phyloP scores from a whole-genome alignment of 331 rosid genomes.

The Pyrus hybrid region DNA sequence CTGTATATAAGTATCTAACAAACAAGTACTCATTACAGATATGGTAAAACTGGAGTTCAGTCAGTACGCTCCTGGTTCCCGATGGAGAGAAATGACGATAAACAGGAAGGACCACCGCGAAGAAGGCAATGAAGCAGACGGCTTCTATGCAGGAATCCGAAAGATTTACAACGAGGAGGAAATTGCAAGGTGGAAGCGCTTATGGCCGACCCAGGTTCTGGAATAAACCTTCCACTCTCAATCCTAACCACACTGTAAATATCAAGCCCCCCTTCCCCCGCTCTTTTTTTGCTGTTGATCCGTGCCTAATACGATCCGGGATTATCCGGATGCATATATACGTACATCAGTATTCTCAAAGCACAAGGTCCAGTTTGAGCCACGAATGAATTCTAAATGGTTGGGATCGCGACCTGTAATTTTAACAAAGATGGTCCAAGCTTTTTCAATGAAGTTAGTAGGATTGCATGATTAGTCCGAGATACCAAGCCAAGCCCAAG shows the following conservation, averaged over 20 bases:
- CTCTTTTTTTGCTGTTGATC: not conserved
- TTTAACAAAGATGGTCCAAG: not conserved
- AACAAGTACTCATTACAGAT: slow-evolving; percentile 33
- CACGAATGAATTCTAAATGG: too few species aligned
- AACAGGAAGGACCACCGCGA: slow-evolving; percentile 55
- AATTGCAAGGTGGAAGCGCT: slow-evolving; percentile 57
- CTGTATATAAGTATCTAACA: slow-evolving; percentile 8
- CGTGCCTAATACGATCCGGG: not conserved
- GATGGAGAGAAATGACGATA: slow-evolving; percentile 66
- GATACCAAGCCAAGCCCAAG: too few species aligned
- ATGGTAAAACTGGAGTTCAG: slow-evolving; percentile 70
- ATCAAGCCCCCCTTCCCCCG: not conserved
- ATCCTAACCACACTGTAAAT: not conserved
- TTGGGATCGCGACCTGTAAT: too few species aligned
- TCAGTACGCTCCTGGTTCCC: slow-evolving; percentile 63
- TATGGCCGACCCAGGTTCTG: slow-evolving; percentile 53
- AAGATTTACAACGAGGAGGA: slow-evolving; percentile 55
- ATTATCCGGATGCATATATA: too few species aligned
- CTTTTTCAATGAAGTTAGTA: not conserved
- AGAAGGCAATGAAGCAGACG: slow-evolving; percentile 74
- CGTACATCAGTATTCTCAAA: too few species aligned
- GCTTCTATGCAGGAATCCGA: slow-evolving; percentile 84
- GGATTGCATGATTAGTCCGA: too few species aligned
- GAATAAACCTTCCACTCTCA: slow-evolving; percentile 18
- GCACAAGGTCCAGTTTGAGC: too few species aligned